phyloP scores from a whole-genome alignment of 805 yeast genomes.

The Ogataea pini region DNA sequence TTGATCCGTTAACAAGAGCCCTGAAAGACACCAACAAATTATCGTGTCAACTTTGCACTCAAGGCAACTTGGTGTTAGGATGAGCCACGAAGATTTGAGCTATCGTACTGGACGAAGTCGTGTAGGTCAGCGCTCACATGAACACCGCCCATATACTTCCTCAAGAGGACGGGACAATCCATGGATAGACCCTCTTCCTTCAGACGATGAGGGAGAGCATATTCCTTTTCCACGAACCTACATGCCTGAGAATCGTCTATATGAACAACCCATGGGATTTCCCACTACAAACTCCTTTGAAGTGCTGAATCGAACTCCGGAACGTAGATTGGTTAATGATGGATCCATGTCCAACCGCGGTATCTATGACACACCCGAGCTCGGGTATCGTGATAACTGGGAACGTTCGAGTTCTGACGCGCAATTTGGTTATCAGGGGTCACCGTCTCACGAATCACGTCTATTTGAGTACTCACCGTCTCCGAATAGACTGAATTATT shows the following conservation, averaged over 20 bases:
- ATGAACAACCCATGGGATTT: constrained; percentile 17
- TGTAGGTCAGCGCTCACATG: background rate
- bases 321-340: constrained; percentile 2
- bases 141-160: background rate
- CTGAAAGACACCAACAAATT: too few relatives aligned
- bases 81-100: constrained; percentile 1
- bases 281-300: constrained; percentile 5
- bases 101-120: background rate
- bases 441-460: constrained; percentile 8
- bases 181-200: constrained; percentile 8
- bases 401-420: constrained; percentile 9
- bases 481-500: constrained; percentile 20
- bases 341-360: constrained; percentile 1
- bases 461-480: constrained; percentile 23
- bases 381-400: constrained; percentile 9
- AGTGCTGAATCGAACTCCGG: constrained; percentile 10
- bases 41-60: background rate
- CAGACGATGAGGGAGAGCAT: constrained; percentile 6
- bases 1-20: background rate
- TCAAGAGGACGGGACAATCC: constrained; percentile 17
- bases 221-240: constrained; percentile 11
- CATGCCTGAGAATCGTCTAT: constrained; percentile 5
- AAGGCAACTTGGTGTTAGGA: background rate
- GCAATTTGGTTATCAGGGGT: constrained; percentile 11
- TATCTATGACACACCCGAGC: constrained; percentile 14